Evolutionary conservation across 2,329 filamentous ascomycete species (phyloP), one percentile per base, ranked within the genome.

Genomic region (Cladosporium sp.): DNA sequence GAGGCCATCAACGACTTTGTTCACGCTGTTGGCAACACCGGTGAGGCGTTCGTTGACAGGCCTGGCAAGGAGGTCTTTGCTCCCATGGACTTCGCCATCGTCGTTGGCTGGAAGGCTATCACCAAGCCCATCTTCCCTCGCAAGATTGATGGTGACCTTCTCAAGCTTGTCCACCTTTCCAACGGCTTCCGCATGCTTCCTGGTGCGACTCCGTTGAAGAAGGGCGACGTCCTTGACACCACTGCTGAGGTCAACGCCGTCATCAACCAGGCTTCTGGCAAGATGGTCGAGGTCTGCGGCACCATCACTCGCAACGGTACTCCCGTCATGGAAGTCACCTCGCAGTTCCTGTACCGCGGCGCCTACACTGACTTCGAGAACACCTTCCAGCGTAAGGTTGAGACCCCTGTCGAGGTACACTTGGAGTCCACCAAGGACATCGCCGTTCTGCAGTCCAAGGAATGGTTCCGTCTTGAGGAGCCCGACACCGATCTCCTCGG

Each of bases 281-380:
- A 99, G 82, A 97, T 99, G 92, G 95, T 99, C 17, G 95, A 99
- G 76, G 93, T 99, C n/a, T 97, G 92, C 70, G 94, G 94, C 63
- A 99, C 94, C 5, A 96, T 99, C 69, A 88, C 84, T 56, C 88
- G 94, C 43, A 86, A 92, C 56, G 88, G 88, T 25, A 76, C 89
- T 73, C 82, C 92, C 5, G 91, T 99, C 63, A 99, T 99, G 94
- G 92, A 99, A 73, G 94, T 99, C 28, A 97, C 92, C 12, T 97
- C 92, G 63, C 94, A 99, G 75, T 99, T 99, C 83, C 76, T 99
- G 69, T 99, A 99, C 82, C 88, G 95, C 51, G 94, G 94, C 59
- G 82, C 83, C 30, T 99, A 99, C 78, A 89, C 84, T 58, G 95
- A 99, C 75, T 99, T 86, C 68, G 89, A 97, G 78, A 99, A 96